Base-by-base conservation (phyloP, 108 stramenopile species). In the Mediolabrus comicus region DNA sequence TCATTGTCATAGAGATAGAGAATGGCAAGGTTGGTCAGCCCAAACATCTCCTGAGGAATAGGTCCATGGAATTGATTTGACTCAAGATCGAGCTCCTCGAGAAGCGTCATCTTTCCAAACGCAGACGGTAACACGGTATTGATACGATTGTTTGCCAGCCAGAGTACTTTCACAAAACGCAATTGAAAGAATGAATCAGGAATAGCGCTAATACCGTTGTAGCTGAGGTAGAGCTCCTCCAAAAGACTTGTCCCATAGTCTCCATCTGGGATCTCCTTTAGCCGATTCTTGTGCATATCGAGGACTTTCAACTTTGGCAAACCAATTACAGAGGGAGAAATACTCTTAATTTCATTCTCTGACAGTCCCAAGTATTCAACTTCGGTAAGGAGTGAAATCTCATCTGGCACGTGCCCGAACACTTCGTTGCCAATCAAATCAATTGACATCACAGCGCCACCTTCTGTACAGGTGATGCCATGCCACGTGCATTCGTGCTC, bases 401-500 rank as follows among this genome's bases (percentile, higher is more conserved):
- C 77, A 17, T 33, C 11, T 49, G 69, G 69, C 1, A 71, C 53
- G 22, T 41, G 36, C 24, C 77, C 77, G 59, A 51, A 56, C 2
- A 78, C 52, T 22, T 41, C 53, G 29, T 78, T 78, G 25, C 43
- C 64, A 33, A 39, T 71, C 59, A 78, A 56, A 22, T 70, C 59
- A 16, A 78, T 43, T 17, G 69, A 33, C 16, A 55, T 43, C 10
- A 78, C 69, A 25, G 4, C 8, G 31, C 69, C 77, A 11, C 28
- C 32, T 24, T 32, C 53, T 39, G 70, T 64, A 52, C 77, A 78
- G 34, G 52, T 27, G 52, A 78, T 26, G 19, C 69, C 69, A 65
- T 78, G 62, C 77, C 77, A 78, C n/a, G 65, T 53, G 16, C 77
- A 78, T 59, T 78, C 77, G 41, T 78, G 31, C 12, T 38, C 39